Evolutionary conservation across 208 protist genomes (phyloP), one percentile per base, ranked within the genome.

Genomic region (Kentomonas sorsogonicus): DNA sequence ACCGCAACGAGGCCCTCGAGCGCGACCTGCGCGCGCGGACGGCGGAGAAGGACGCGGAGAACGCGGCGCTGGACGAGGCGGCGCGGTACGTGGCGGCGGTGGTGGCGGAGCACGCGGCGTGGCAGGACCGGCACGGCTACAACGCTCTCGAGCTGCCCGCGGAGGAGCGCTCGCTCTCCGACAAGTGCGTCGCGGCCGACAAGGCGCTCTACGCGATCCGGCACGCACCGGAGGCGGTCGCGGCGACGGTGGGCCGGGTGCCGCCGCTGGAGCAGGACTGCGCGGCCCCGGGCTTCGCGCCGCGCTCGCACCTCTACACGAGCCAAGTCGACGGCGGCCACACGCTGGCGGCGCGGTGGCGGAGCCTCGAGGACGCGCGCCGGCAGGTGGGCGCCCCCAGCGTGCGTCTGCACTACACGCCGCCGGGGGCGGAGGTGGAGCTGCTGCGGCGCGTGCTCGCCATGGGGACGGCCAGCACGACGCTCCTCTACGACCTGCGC

Each of bases 401-500:
- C 7, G 56, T 71, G 25, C 78, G 77, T 3, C 60, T 87, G 44
- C 57, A 69, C 27, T 92, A 87, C 59, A 54, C 83, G 25, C 81
- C 85, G 4, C 85, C 85, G 3, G 41, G 27, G 7, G 74, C 82
- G 57, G 85, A 92, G 55, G 69, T 89, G 39, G 36, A 55, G 48
- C 52, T 92, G 48, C 81, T 92, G 45, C 78, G 75, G n/a, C 69
- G 81, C 20, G 79, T 86, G 60, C 70, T 89, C 22, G 67, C 72
- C 3, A 89, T 92, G 76, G 85, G 85, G 18, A 85, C 82, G 3
- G 78, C 69, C 5, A 79, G 73, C 60, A 68, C 69, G 9, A 69
- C 60, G 10, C 53, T 92, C 13, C 73, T 87, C 73, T 57, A 53
- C 16, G 85, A 89, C 46, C 65, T 89, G 25, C 56, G 68, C 7